Evolutionary conservation across 2,329 filamentous ascomycete species (phyloP).

Genomic region (Botrytis tulipae): DNA sequence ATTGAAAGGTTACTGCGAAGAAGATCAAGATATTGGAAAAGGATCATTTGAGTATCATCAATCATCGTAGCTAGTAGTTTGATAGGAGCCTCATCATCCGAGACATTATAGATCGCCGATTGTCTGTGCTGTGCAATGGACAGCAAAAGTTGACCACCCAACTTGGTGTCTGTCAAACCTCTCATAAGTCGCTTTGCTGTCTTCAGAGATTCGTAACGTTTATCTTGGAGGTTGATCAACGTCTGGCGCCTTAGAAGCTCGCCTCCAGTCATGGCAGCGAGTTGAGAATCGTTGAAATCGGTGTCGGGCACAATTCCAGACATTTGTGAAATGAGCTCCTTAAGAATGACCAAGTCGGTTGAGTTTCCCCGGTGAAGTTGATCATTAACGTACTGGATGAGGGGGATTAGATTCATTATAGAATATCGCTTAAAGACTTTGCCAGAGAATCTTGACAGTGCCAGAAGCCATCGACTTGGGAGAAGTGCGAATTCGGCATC

Average conservation of each 20-base stretch:
- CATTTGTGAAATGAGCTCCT: constrained; percentile 90
- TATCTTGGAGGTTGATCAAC: constrained; percentile 76
- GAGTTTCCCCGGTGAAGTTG: constrained; percentile 81
- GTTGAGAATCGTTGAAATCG: constrained; percentile 84
- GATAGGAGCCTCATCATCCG: constrained; percentile 73
- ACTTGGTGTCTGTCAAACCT: constrained; percentile 71
- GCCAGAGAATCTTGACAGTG: constrained; percentile 85
- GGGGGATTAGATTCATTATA: constrained; percentile 76
- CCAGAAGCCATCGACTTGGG: constrained; percentile 88
- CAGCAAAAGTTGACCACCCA: constrained; percentile 82
- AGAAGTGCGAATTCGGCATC: constrained; percentile 64
- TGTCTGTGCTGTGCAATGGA: constrained; percentile 88
- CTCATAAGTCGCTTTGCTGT: constrained; percentile 79
- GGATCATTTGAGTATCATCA: constrained; percentile 83
- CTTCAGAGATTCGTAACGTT: constrained; percentile 70
- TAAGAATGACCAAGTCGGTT: constrained; percentile 85
- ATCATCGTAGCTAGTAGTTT: constrained; percentile 86
- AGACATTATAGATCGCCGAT: constrained; percentile 74
- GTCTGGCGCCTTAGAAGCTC: constrained; percentile 76
- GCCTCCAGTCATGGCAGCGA: constrained; percentile 85
- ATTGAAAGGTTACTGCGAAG: constrained; percentile 75
- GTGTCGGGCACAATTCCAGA: constrained; percentile 84
- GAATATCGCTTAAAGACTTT: constrained; percentile 85
- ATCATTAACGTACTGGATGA: constrained; percentile 85
- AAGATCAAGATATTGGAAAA: constrained; percentile 86